Percentiles rank a stretch among this genome's conserved stretches.
phyloP scores from a whole-genome alignment of 345 rosid genomes.

The Raphanus raphanistrum region DNA sequence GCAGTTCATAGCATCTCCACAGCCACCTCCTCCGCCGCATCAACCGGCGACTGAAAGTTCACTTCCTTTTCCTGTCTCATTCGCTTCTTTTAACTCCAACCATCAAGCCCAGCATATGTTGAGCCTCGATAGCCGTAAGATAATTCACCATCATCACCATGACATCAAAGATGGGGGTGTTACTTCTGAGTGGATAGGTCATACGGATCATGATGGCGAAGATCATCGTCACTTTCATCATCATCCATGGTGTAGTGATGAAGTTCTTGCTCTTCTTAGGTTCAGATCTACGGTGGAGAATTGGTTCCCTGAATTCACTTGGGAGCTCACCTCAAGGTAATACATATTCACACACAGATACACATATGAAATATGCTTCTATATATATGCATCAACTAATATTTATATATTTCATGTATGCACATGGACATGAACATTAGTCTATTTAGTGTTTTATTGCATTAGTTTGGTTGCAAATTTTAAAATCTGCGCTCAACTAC shows the following conservation, averaged over 20 bases:
- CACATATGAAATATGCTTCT: neutral
- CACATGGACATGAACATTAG: slow-evolving; percentile 7
- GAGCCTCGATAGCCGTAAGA: slow-evolving; percentile 30
- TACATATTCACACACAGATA: neutral
- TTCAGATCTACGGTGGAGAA: slow-evolving; percentile 82
- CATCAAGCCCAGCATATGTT: slow-evolving; percentile 38
- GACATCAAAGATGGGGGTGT: slow-evolving; percentile 34
- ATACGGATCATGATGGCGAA: slow-evolving; percentile 39
- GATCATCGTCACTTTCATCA: slow-evolving; percentile 28
- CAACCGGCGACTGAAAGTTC: slow-evolving; percentile 37
- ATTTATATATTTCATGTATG: neutral
- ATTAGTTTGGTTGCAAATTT: neutral
- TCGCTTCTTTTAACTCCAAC: slow-evolving; percentile 45
- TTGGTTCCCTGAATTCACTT: slow-evolving; percentile 81
- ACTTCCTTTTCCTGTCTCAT: slow-evolving; percentile 47
- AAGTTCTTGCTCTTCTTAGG: slow-evolving; percentile 76
- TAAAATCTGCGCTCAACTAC: neutral
- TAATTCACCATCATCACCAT: slow-evolving; percentile 38
- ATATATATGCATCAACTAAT: neutral
- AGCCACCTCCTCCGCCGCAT: slow-evolving; percentile 35
- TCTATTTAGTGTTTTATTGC: neutral
- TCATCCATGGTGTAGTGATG: slow-evolving; percentile 73
- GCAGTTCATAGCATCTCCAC: slow-evolving; percentile 63
- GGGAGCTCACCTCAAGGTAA: slow-evolving; percentile 92
- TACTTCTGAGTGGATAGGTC: slow-evolving; percentile 41